Base-by-base conservation (phyloP, 2,329 filamentous ascomycete genomes). In the Rhexocercosporidium sp. region DNA sequence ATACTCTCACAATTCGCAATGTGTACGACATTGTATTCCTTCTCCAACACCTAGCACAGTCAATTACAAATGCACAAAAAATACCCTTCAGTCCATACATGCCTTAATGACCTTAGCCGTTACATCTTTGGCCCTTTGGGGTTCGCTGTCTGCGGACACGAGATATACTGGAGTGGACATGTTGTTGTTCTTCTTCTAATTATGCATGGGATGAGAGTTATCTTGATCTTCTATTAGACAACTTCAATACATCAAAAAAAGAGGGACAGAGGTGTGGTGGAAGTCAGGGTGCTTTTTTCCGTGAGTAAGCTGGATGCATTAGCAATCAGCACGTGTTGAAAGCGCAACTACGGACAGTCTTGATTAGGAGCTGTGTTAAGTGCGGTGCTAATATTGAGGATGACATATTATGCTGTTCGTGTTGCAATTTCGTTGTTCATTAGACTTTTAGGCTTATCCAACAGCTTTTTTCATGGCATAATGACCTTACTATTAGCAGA, bases 1-100 rank as follows among this genome's bases (percentile, higher is more conserved):
- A 63, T 39, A 69, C 65, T 65, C 20, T 66, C 57, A 53, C 65
- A 68, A 34, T 71, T 69, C 25, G 67, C 69, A n/a, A 68, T 59
- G 49, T 71, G 67, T 6, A 68, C 63, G 14, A 69, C 56, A 18
- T 66, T 64, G 37, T 69, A 65, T 9, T 64, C 20, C 12, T 60
- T 62, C 27, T 71, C 51, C n/a, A 69, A 20, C 3, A 41, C 67
- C 69, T 69, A 18, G 20, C 20, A 37, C 53, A n/a, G 37, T 22
- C 3, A 46, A 29, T 34, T 9, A 22, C 53, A 20, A 39, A 18
- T 57, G 2, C 20, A 5, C 3, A 9, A n/a, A 11, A 25, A 44
- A 18, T 39, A 2, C n/a, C 41, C 9, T 2, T 18, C 8, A 20
- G 2, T n/a, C 7, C 18, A 12, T 16, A 12, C 14, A 56, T 3